These are phyloP conservation scores for Zasmidium cellare DNA, from an alignment of 2,329 filamentous ascomycete genomes.

Conservation along the genomic window DNA sequence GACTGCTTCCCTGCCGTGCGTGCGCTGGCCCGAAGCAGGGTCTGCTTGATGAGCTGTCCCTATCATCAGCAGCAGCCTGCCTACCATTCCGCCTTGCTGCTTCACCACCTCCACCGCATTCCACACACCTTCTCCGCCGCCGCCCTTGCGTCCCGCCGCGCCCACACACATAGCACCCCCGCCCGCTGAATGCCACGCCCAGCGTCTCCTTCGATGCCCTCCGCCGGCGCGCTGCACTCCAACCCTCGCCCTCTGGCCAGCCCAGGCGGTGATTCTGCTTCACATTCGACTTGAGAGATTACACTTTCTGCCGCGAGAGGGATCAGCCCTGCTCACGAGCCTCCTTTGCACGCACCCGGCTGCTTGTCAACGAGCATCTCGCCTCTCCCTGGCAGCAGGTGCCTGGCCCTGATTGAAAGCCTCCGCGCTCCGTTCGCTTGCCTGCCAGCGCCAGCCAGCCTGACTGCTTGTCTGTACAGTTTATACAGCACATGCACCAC, in stretches of 20 bases:
- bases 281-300: slow-evolving; percentile 17
- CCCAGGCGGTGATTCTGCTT: slow-evolving; percentile 11
- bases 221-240: slow-evolving; percentile 4
- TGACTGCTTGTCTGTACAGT: slow-evolving; percentile 9
- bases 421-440: slow-evolving; percentile 1
- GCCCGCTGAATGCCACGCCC: slow-evolving; percentile 9
- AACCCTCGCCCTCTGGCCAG: slow-evolving; percentile 6
- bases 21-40: too few relatives aligned
- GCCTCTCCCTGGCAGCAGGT: slow-evolving; percentile 19
- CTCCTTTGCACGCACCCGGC: slow-evolving; percentile 25
- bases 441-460: not conserved
- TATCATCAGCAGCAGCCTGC: too few relatives aligned
- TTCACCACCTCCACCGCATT: slow-evolving; percentile 11
- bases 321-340: slow-evolving; percentile 20
- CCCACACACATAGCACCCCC: slow-evolving; percentile 12
- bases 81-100: not conserved
- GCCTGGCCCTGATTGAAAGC: slow-evolving; percentile 19
- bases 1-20: too few relatives aligned
- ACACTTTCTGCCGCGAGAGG: slow-evolving; percentile 22
- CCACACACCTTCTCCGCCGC: slow-evolving; percentile 5
- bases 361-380: slow-evolving; percentile 25
- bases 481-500: slow-evolving; percentile 3
- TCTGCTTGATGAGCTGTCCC: too few relatives aligned
- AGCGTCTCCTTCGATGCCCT: slow-evolving; percentile 14
- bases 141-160: slow-evolving; percentile 14